Base-by-base conservation (phyloP, 768 basidiomycete genomes). In the Mycena chlorophos region DNA sequence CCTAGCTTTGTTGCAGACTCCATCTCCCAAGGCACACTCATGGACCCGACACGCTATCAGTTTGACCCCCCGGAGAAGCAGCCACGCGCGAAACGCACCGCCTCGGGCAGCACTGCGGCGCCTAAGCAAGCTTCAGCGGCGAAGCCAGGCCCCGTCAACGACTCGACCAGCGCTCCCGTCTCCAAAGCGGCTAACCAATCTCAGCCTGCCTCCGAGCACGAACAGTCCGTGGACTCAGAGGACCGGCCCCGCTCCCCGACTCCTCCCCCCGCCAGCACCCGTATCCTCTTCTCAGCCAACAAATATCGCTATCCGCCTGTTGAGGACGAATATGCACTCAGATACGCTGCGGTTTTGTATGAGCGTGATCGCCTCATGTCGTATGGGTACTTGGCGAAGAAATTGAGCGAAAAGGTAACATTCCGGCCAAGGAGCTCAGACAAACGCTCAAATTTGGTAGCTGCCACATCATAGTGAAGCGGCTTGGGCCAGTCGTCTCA, bases 1-100 rank as follows among this genome's bases (percentile, higher is more conserved):
- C 70, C 78, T 1, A 66, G 75, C 13, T 88, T 86, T 61, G 73
- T 88, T 23, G 58, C 72, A 20, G 84, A 84, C 51, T 87, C 78
- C 52, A 61, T 85, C 23, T 69, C 70, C 43, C 68, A 74, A 55
- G 68, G 73, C 19, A 67, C 57, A 17, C 49, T 88, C 28, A 53
- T 86, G 56, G 76, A 82, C 56, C 67, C 75, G 23, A 61, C 68
- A 2, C 66, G 72, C 13, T 88, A 84, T 60, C 55, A 73, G 22
- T 72, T 82, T 54, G 76, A 76, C 52, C 49, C 54, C 4, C 65
- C 63, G 20, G 40, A 42, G 40, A 42, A 42, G n/a, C 19, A 49
- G 42, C 54, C 65, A 56, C 17, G 8, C 31, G 8, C 31, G 31
- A 34, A 34, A n/a, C n/a, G n/a, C n/a, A n/a, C n/a, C n/a, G n/a